phyloP scores from a whole-genome alignment of 1,284 basidiomycete genomes.

The Ceratobasidium sp. region DNA sequence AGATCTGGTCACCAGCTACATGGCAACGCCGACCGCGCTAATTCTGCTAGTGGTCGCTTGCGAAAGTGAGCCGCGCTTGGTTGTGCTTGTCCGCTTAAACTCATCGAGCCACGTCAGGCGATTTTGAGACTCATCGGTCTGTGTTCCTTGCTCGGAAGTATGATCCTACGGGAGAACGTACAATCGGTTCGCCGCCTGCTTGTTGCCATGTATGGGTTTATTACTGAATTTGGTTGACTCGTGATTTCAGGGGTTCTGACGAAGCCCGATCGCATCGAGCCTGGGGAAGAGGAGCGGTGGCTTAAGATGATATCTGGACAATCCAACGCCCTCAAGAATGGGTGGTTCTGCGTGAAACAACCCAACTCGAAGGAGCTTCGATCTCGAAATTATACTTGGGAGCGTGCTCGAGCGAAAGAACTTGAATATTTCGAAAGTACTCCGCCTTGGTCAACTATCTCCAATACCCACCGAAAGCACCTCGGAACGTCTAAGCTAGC shows the following conservation, averaged over 20 bases:
- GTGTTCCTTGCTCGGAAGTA: slow-evolving; percentile 65
- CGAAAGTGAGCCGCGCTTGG: slow-evolving; percentile 64
- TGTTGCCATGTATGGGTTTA: background rate
- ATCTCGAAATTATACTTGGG: slow-evolving; percentile 65
- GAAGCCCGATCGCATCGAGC: slow-evolving; percentile 77
- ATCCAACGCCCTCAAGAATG: slow-evolving; percentile 65
- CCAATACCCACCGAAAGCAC: slow-evolving; percentile 61
- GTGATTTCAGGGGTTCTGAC: slow-evolving; percentile 74
- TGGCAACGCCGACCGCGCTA: slow-evolving; percentile 70
- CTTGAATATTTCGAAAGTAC: slow-evolving; percentile 71
- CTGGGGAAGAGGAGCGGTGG: slow-evolving; percentile 71
- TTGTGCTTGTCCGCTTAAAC: background rate
- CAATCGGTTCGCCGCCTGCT: slow-evolving; percentile 65
- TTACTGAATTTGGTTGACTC: background rate
- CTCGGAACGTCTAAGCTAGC: slow-evolving; percentile 68
- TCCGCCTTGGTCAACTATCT: slow-evolving; percentile 67
- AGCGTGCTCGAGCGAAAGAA: slow-evolving; percentile 68
- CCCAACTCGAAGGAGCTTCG: slow-evolving; percentile 66
- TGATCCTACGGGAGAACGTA: slow-evolving; percentile 70
- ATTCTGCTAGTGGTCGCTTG: slow-evolving; percentile 77
- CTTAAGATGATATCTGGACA: slow-evolving; percentile 67
- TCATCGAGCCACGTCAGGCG: slow-evolving; percentile 60
- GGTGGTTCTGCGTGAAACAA: slow-evolving; percentile 80
- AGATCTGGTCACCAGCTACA: slow-evolving; percentile 67
- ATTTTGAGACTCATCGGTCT: slow-evolving; percentile 79